Evolutionary conservation across 2,329 filamentous ascomycete species (phyloP), one percentile per base, ranked within the genome.

Genomic region (Phialophora macrospora): DNA sequence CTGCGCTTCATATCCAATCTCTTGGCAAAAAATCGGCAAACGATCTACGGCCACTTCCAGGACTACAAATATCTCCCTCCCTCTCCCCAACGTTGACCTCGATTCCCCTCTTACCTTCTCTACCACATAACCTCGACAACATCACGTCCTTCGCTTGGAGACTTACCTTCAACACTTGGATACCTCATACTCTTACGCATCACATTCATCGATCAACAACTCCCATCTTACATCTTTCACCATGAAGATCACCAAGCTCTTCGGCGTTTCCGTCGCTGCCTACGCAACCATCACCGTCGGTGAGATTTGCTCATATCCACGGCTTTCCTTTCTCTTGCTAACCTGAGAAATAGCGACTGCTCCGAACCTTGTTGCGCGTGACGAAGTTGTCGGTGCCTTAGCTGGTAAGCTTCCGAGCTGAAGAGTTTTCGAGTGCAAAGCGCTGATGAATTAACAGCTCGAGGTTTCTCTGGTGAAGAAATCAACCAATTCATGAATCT

Each of bases 121-220:
- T 55, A 59, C 65, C 54, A 51, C 44, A 60, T 59, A 55, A 60
- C 65, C 58, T 65, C 41, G 49, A 60, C 54, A 51, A 48, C 54
- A 41, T 62, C 55, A 49, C 49, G 61, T 66, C 68, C 54, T 59
- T 68, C 66, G 69, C 66, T 71, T 70, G 70, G 69, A 64, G 63
- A 64, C 34, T 55, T 59, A 64, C 51, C 49, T 59, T 64, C 49
- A 51, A 62, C 60, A 68, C 68, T 72, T 71, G 70, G 70, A 71
- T 72, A 71, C 49, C 55, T 55, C 52, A 56, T 62, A 62, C 63
- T 68, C 57, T 68, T 68, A 67, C 67, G 61, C 68, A 66, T 48
- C 58, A 65, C 66, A 65, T 67, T 62, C 68, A 60, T 66, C 56
- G 32, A 63, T 38, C 60, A 62, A 59, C 24, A 38, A 46, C 49